Percentiles rank a stretch among this genome's conserved stretches.
These are phyloP conservation scores for Collybia mongolica DNA, from an alignment of 768 basidiomycete species.

Conservation along the genomic window DNA sequence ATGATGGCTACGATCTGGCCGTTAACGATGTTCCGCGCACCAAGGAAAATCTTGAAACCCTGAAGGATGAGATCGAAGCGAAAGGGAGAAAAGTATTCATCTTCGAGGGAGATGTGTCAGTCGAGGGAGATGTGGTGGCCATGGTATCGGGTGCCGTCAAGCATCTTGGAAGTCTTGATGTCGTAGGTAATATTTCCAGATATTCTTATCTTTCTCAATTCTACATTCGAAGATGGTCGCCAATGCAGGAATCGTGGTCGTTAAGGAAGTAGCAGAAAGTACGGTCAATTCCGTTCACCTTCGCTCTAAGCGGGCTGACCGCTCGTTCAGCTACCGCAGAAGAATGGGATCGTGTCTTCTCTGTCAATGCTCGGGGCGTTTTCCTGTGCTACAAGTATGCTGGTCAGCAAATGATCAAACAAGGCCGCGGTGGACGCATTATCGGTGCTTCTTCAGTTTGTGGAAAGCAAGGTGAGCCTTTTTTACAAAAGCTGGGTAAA, in stretches of 20 bases:
- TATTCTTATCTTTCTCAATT: neutral
- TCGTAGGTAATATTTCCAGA: neutral
- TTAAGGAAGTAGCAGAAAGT: neutral
- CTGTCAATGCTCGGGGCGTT: conserved; percentile 27
- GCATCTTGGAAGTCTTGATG: conserved; percentile 7
- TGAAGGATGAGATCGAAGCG: neutral
- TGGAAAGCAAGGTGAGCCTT: conserved; percentile 33
- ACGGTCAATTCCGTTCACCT: neutral
- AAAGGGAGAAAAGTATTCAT: neutral
- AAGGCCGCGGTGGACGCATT: conserved; percentile 38
- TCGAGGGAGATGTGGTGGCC: conserved; percentile 5
- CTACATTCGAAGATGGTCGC: neutral
- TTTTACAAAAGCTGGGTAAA: neutral
- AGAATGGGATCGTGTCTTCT: conserved; percentile 22
- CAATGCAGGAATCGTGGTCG: neutral
- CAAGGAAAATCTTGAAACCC: neutral
- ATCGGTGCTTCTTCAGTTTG: conserved; percentile 37
- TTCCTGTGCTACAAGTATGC: conserved; percentile 37
- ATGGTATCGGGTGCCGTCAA: conserved; percentile 4
- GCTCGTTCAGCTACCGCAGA: conserved; percentile 13
- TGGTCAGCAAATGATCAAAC: conserved; percentile 35
- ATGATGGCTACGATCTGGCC: conserved; percentile 36
- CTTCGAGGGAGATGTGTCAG: conserved; percentile 7
- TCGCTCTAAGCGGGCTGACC: neutral
- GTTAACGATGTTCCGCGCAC: conserved; percentile 27